A percentile compares a stretch with the other conserved stretches of the same genome.
Conservation (phyloP, 1,284 basidiomycete species). For the Ustilago crameri region DNA sequence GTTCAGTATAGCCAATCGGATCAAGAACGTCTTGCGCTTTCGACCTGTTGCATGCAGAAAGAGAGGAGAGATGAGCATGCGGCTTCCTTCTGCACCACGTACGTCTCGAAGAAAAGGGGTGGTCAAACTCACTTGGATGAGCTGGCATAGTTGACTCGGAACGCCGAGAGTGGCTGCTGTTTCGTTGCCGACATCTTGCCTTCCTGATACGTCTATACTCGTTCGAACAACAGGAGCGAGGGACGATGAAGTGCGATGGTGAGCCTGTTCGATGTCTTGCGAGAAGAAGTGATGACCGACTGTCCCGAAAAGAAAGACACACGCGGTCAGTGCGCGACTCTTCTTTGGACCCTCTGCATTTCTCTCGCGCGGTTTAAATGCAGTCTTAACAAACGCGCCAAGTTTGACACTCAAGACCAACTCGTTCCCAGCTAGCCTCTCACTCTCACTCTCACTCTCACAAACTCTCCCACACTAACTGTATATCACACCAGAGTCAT, state of each 20-base stretch:
- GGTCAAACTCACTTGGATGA: conserved; percentile 32
- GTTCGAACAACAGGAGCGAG: no score
- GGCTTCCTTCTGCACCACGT: no score
- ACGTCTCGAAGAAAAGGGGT: no score
- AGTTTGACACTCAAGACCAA: no score
- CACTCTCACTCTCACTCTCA: no score
- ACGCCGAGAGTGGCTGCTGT: conserved; percentile 38
- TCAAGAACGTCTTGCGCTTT: conserved; percentile 31
- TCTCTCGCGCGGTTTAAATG: conserved; percentile 28
- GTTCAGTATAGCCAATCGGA: conserved; percentile 38
- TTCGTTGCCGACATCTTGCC: no score
- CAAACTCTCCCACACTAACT: no score
- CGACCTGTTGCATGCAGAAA: conserved; percentile 11
- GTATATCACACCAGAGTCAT: no score
- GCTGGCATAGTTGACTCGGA: conserved; percentile 42
- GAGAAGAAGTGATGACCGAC: neutral
- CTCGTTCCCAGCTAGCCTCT: no score
- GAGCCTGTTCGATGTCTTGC: no score
- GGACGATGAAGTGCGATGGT: no score
- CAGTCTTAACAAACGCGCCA: neutral
- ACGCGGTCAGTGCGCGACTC: conserved; percentile 32
- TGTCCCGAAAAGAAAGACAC: neutral
- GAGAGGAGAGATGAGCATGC: neutral
- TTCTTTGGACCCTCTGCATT: neutral
- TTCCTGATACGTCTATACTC: no score